A percentile compares a stretch with the other conserved stretches of the same genome.
phyloP scores from a whole-genome alignment of 257 asterid species.

The Nicotiana noctiflora region DNA sequence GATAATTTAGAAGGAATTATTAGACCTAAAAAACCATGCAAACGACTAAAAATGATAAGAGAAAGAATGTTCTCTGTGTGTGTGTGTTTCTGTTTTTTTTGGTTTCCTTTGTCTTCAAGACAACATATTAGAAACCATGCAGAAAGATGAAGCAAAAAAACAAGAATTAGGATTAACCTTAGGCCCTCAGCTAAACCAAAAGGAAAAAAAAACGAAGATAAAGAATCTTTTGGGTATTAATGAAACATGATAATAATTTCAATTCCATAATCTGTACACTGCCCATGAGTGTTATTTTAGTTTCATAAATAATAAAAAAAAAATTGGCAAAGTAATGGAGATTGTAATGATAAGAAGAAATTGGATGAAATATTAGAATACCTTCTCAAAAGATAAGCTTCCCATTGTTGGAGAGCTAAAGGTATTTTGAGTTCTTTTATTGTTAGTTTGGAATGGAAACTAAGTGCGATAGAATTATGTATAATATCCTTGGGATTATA shows the following conservation, averaged over 20 bases:
- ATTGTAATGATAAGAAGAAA: too few species aligned
- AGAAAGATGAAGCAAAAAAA: background rate
- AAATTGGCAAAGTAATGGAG: too few species aligned
- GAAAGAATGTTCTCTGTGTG: too few species aligned
- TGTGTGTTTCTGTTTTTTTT: too few species aligned
- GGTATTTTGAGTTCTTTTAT: background rate
- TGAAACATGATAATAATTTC: background rate
- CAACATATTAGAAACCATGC: background rate
- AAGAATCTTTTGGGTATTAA: background rate
- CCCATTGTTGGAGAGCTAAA: constrained; percentile 8
- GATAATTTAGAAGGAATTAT: background rate
- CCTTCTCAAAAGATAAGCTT: constrained; percentile 7
- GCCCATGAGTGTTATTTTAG: background rate
- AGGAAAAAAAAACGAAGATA: background rate
- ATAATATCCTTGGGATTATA: background rate
- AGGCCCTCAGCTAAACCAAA: background rate
- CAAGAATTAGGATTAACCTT: background rate
- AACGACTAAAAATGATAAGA: background rate
- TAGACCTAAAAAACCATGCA: background rate
- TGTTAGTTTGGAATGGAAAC: background rate
- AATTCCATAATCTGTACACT: background rate
- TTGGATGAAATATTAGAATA: background rate
- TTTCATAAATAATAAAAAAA: background rate
- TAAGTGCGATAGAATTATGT: background rate
- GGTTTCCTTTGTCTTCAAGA: too few species aligned